A percentile compares a stretch with the other conserved stretches of the same genome.
Conservation (phyloP, 768 basidiomycete genomes). For the Boletus coccyginus region DNA sequence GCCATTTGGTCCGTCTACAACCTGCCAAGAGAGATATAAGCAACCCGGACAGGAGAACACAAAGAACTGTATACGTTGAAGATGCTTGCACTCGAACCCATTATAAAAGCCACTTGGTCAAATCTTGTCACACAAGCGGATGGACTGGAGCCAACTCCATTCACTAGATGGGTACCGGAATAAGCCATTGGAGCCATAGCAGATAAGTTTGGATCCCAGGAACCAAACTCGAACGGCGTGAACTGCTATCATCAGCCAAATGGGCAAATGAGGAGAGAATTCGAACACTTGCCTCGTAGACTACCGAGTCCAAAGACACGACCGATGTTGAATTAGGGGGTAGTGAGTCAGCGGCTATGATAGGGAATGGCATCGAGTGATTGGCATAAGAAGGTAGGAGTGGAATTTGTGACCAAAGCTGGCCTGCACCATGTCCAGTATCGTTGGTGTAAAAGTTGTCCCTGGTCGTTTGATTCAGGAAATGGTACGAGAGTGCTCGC, state of each 20-base stretch:
- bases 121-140: constrained; percentile 70
- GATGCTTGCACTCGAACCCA: constrained; percentile 70
- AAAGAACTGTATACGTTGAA: constrained; percentile 48
- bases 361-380: constrained; percentile 59
- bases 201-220: constrained; percentile 70
- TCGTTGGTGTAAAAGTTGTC: constrained; percentile 59
- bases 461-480: constrained; percentile 61
- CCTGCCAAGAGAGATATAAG: constrained; percentile 39
- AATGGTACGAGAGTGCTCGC: constrained; percentile 69
- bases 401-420: constrained; percentile 61
- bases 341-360: constrained; percentile 57
- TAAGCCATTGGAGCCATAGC: constrained; percentile 63
- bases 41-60: not conserved
- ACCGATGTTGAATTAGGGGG: constrained; percentile 42
- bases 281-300: constrained; percentile 51
- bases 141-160: constrained; percentile 52
- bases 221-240: constrained; percentile 65
- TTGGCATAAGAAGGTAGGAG: constrained; percentile 49
- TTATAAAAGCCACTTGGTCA: constrained; percentile 71
- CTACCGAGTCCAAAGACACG: constrained; percentile 42
- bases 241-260: constrained; percentile 37
- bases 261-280: constrained; percentile 12
- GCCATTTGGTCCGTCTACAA: constrained; percentile 42
- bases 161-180: constrained; percentile 61
- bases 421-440: constrained; percentile 67